phyloP scores from a whole-genome alignment of 23 red algal species.

The Gracilariopsis chorda region DNA sequence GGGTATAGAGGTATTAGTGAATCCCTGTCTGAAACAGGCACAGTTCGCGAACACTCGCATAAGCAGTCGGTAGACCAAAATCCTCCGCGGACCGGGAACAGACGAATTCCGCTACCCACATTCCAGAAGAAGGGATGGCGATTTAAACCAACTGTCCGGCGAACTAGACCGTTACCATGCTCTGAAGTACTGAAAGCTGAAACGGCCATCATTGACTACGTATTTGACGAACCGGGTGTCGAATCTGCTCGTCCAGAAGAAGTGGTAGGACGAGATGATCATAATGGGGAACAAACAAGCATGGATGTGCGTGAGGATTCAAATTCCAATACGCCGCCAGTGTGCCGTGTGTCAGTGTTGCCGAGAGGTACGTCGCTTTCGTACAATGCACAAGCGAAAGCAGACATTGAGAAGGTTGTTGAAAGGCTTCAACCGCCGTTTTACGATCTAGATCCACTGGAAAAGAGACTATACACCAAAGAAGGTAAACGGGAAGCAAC shows the following conservation, averaged over 20 bases:
- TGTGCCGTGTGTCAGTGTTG: slow-evolving; percentile 42
- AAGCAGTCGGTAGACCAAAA: background rate
- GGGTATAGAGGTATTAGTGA: slow-evolving; percentile 37
- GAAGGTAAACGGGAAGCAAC: slow-evolving; percentile 35
- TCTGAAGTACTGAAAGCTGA: slow-evolving; percentile 20
- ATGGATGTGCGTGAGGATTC: slow-evolving; percentile 1
- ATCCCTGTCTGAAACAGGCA: background rate
- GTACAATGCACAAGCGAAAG: slow-evolving; percentile 37
- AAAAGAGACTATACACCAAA: slow-evolving; percentile 6
- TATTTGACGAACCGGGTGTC: slow-evolving; percentile 60
- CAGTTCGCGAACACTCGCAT: background rate
- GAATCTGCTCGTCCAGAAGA: background rate
- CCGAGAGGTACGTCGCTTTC: slow-evolving; percentile 16
- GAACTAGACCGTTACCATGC: slow-evolving; percentile 17
- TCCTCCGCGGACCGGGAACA: background rate
- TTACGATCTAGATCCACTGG: slow-evolving; percentile 30
- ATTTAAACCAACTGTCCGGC: background rate
- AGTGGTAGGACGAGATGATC: background rate
- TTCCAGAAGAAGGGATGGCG: background rate
- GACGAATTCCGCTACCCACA: background rate
- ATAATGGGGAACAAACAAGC: background rate
- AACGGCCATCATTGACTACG: slow-evolving; percentile 46
- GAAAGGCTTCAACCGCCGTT: slow-evolving; percentile 50
- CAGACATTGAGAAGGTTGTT: slow-evolving; percentile 43
- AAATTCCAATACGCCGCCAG: background rate